Base-by-base conservation (phyloP, 2,329 filamentous ascomycete genomes). In the Monilinia polystroma region DNA sequence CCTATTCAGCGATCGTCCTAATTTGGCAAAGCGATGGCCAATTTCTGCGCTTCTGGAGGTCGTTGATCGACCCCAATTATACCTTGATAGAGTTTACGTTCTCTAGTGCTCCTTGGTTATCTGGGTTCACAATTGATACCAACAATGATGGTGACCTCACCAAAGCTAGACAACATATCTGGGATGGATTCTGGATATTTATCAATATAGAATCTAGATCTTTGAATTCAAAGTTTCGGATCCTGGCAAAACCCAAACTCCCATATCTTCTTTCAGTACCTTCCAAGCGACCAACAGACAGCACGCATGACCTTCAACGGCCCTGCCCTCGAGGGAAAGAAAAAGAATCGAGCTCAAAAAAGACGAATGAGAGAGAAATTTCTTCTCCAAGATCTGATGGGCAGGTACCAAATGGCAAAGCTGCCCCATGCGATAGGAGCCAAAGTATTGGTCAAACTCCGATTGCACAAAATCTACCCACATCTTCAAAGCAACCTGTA, bases 101-200 rank as follows among this genome's bases (percentile, higher is more conserved):
- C 20, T 11, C 23, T 35, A 26, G 47, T 3, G 43, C 57, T n/a
- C 11, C 29, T 35, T 59, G 57, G 57, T 23, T 49, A 47, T 32
- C 43, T 49, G 57, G 43, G 5, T 45, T 59, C 26, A 59, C 43
- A n/a, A 32, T 59, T 49, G 29, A 59, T n/a, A 49, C 18, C 12
- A 49, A 59, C 5, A 35, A 7, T 11, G 18, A 49, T 23, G 26
- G 35, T 1, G 57, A 49, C 20, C 26, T 59, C n/a, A 11, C 32
- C 57, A 59, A 29, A 59, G 57, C 43, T 49, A 59, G 43, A 35
- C 43, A 32, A 18, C 7, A 10, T 18, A 59, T 49, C 14, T 59
- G 43, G 57, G 14, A 59, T 49, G 20, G 29, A 18, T 59, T 59
- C 29, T 59, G 43, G 26, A 49, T 18, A n/a, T 32, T 35, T 20